phyloP scores from a whole-genome alignment of 805 yeast genomes.

The Candida wancherniae region DNA sequence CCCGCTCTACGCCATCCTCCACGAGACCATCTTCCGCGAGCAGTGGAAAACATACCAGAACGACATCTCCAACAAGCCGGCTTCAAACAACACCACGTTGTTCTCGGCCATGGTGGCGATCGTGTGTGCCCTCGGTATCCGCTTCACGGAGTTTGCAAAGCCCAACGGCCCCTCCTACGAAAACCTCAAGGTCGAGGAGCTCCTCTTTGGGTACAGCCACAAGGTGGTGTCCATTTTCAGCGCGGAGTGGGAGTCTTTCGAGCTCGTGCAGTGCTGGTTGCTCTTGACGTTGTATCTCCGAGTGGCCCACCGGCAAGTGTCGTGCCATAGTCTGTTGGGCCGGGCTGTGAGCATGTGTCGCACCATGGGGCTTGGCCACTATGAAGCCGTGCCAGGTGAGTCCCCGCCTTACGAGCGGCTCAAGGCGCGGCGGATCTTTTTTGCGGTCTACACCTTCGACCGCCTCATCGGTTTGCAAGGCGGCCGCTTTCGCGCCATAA shows the following conservation, averaged over 20 bases:
- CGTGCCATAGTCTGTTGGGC: conserved; percentile 39
- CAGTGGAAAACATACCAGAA: conserved; percentile 34
- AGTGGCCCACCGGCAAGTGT: conserved; percentile 40
- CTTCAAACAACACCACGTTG: conserved; percentile 37
- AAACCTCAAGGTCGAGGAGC: conserved; percentile 34
- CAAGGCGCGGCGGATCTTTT: conserved; percentile 50
- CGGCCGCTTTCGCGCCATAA: conserved; percentile 40
- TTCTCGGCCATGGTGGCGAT: conserved; percentile 49
- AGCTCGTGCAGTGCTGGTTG: conserved; percentile 49
- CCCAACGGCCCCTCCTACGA: conserved; percentile 17
- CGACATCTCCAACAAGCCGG: conserved; percentile 12
- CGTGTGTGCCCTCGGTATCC: conserved; percentile 45
- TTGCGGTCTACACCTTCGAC: conserved; percentile 53
- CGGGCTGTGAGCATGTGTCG: conserved; percentile 39
- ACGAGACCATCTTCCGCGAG: conserved; percentile 49
- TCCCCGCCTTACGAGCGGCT: conserved; percentile 35
- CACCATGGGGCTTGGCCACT: conserved; percentile 41
- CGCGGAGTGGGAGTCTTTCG: conserved; percentile 50
- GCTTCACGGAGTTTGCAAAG: conserved; percentile 44
- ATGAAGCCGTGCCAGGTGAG: conserved; percentile 17
- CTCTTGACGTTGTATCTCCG: conserved; percentile 41
- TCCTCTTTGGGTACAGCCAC: conserved; percentile 38
- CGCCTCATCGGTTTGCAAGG: conserved; percentile 48
- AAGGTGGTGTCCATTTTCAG: conserved; percentile 35
- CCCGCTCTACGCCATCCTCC: conserved; percentile 49